Evolutionary conservation across 345 rosid genomes (phyloP).

Genomic region (Acer saccharum): DNA sequence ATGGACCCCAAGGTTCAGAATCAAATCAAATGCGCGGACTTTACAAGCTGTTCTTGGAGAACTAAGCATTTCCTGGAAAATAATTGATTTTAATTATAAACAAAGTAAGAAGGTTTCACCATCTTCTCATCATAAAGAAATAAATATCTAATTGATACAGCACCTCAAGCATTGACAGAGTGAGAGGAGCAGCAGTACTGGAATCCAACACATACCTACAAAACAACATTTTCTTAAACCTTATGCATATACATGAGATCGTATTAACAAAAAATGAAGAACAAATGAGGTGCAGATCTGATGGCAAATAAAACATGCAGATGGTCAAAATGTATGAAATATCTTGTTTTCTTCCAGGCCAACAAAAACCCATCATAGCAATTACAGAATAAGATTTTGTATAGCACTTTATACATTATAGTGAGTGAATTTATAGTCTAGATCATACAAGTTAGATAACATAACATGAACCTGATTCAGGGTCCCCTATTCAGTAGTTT

Average conservation of each 20-base stretch:
- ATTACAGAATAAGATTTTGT: neutral
- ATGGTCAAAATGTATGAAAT: neutral
- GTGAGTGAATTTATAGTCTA: neutral
- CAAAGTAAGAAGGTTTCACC: constrained; percentile 28
- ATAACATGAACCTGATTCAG: neutral
- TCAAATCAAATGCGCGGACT: constrained; percentile 92
- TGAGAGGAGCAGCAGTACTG: constrained; percentile 96
- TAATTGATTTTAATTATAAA: constrained; percentile 15
- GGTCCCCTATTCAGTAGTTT: neutral
- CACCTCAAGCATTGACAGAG: constrained; percentile 96
- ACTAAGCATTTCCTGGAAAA: constrained; percentile 87
- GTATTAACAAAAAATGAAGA: constrained; percentile 12
- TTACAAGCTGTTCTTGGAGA: constrained; percentile 77
- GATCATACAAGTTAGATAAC: neutral
- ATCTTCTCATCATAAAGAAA: constrained; percentile 21
- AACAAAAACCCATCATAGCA: neutral
- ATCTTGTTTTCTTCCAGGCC: neutral
- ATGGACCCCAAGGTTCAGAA: constrained; percentile 97
- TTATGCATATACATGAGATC: neutral
- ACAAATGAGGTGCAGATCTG: neutral
- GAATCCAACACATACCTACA: constrained; percentile 95
- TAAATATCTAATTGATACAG: constrained; percentile 25
- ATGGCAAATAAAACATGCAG: neutral
- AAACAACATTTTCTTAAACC: constrained; percentile 25
- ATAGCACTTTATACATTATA: neutral